Percentiles rank a stretch among this genome's conserved stretches.
Conservation (phyloP, 208 protist genomes). For the Crithidia expoeki region DNA sequence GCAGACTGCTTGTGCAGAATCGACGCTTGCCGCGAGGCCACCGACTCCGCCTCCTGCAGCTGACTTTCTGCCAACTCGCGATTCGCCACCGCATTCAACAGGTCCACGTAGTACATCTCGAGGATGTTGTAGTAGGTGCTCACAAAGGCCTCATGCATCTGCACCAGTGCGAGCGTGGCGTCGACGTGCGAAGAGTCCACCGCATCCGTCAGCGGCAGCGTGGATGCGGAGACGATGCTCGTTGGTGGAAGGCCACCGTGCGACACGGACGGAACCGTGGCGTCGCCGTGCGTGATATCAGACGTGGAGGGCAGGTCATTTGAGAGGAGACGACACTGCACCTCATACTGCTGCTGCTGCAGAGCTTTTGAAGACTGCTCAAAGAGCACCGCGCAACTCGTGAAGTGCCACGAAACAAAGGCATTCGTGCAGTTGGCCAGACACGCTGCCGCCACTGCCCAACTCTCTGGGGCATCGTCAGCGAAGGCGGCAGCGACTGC, state of each 20-base stretch:
- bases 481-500: constrained; percentile 2
- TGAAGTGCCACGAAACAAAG: constrained; percentile 38
- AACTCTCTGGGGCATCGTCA: constrained; percentile 13
- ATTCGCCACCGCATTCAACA: constrained; percentile 51
- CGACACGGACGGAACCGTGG: not conserved
- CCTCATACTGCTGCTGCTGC: not conserved
- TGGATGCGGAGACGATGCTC: constrained; percentile 24
- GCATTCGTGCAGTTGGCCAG: constrained; percentile 15
- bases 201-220: constrained; percentile 3
- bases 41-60: constrained; percentile 38
- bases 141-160: constrained; percentile 29
- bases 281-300: not conserved
- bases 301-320: not conserved
- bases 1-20: constrained; percentile 40
- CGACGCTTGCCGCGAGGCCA: constrained; percentile 38
- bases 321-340: not conserved
- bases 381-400: constrained; percentile 30
- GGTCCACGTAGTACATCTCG: constrained; percentile 72
- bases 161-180: not conserved
- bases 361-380: constrained; percentile 22
- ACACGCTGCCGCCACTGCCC: constrained; percentile 14
- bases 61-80: constrained; percentile 44
- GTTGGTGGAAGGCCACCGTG: not conserved
- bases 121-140: constrained; percentile 48
- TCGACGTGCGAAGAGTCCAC: not conserved